Conservation (phyloP, 1,284 basidiomycete genomes). For the Naganishia sp. region DNA sequence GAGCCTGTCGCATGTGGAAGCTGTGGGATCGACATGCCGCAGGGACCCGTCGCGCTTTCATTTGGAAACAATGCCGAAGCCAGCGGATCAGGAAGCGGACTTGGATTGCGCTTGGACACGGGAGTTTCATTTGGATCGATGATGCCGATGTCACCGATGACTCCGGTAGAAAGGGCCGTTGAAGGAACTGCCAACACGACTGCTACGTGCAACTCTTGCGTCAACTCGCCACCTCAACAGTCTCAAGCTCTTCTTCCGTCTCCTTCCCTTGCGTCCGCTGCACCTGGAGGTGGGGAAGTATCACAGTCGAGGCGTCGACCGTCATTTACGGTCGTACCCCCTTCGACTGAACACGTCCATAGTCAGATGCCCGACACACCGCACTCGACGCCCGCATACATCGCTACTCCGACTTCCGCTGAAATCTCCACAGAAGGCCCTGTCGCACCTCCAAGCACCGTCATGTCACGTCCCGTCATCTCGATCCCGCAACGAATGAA, state of each 20-base stretch:
- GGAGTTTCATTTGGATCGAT: not conserved
- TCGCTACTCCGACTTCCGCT: not conserved
- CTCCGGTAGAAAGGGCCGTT: not conserved
- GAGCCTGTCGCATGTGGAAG: slow-evolving; percentile 20
- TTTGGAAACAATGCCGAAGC: slow-evolving; percentile 3
- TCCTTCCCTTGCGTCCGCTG: slow-evolving; percentile 1
- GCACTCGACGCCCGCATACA: slow-evolving; percentile 14
- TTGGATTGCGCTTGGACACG: not conserved
- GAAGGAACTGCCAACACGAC: not conserved
- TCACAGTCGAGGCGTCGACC: slow-evolving; percentile 7
- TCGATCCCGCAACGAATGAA: slow-evolving; percentile 20
- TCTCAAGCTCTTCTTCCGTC: slow-evolving; percentile 2
- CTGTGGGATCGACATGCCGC: slow-evolving; percentile 24
- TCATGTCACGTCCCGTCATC: slow-evolving; percentile 16
- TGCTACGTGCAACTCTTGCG: slow-evolving; percentile 18
- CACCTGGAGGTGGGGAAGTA: not conserved
- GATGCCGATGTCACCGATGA: slow-evolving; percentile 11
- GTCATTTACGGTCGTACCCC: slow-evolving; percentile 1
- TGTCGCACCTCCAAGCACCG: slow-evolving; percentile 7
- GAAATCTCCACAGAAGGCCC: not conserved
- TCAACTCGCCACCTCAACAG: slow-evolving; percentile 19
- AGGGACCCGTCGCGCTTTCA: slow-evolving; percentile 2
- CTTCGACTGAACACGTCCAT: slow-evolving; percentile 5
- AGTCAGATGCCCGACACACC: slow-evolving; percentile 12
- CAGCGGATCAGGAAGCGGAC: slow-evolving; percentile 10